These are phyloP conservation scores for Malus domestica DNA, from an alignment of 306 rosid genomes.

Conservation along the genomic window ASM211411v1 NC_041800.1:28920733-28921232, in stretches of 20 bases:
- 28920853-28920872: too few relatives aligned
- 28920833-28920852: too few relatives aligned
- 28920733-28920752: not conserved
- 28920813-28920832: rapidly evolving
- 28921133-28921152: conserved; percentile 18
- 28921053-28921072: conserved; percentile 36
- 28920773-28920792: too few relatives aligned
- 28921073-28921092: not conserved
- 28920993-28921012: conserved; percentile 37
- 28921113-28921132: not conserved
- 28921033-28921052: conserved; percentile 39
- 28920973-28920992: conserved; percentile 41
- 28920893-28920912: too few relatives aligned
- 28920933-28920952: not conserved
- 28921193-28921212: conserved; percentile 20
- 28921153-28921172: conserved; percentile 6
- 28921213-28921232: conserved; percentile 11
- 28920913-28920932: not conserved
- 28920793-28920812: rapidly evolving
- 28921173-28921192: conserved; percentile 14
- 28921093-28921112: not conserved
- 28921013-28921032: conserved; percentile 81
- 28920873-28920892: too few relatives aligned
- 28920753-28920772: too few relatives aligned
- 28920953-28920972: not conserved